Conservation (phyloP, 2,329 filamentous ascomycete species). For the Alternaria postmessia region DNA sequence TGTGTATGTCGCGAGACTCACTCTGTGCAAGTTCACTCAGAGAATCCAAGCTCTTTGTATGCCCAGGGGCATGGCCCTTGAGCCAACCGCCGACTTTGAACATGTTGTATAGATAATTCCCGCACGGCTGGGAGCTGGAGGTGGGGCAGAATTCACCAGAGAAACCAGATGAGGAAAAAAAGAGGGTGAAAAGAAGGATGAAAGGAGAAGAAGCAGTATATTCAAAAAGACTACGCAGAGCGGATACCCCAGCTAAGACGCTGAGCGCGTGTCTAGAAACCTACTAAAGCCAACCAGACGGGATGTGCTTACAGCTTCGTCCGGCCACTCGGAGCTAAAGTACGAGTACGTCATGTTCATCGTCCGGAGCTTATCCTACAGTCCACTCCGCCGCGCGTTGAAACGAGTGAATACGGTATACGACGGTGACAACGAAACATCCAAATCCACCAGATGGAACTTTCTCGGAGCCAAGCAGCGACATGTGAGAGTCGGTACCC, state of each 20-base stretch:
- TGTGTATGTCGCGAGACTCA: constrained; percentile 6
- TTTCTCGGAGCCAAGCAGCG: constrained; percentile 6
- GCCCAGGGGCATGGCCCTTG: constrained; percentile 46
- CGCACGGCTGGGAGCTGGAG: neutral
- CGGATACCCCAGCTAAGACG: constrained; percentile 3
- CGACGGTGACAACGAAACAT: neutral
- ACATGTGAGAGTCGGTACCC: constrained; percentile 9
- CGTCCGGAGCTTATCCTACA: constrained; percentile 8
- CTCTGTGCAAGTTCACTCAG: constrained; percentile 67
- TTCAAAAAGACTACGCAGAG: neutral
- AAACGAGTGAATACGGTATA: neutral
- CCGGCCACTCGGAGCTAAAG: constrained; percentile 24
- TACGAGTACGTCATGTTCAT: constrained; percentile 27
- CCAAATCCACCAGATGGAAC: neutral
- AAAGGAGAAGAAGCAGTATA: neutral
- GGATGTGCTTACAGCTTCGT: constrained; percentile 26
- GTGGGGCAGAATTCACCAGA: neutral
- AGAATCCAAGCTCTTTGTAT: constrained; percentile 65
- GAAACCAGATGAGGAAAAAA: neutral
- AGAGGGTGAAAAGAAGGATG: neutral
- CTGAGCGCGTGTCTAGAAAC: constrained; percentile 10
- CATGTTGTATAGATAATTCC: constrained; percentile 28
- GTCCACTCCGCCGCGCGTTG: neutral
- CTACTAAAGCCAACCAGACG: constrained; percentile 12
- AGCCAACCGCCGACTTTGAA: constrained; percentile 52